Evolutionary conservation across 2,329 filamentous ascomycete genomes (phyloP).

Genomic region (Sporothrix brunneoviolacea): DNA sequence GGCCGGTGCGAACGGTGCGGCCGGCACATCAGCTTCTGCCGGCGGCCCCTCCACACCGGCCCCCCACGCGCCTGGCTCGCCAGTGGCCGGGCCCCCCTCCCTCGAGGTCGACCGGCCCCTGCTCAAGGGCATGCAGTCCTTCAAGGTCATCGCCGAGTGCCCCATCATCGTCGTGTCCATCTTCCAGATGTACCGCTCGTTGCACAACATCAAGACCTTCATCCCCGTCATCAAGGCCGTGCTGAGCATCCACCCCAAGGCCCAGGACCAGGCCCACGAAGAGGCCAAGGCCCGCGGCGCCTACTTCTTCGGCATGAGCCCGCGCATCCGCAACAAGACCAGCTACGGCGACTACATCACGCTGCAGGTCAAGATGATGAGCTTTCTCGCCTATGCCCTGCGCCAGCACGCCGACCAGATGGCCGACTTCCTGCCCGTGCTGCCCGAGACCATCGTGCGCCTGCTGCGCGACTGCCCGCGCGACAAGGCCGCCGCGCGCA

Average conservation of each 20-base stretch:
- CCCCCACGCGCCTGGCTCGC: slow-evolving; percentile 75
- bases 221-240: slow-evolving; percentile 91
- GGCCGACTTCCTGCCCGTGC: slow-evolving; percentile 74
- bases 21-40: slow-evolving; percentile 16
- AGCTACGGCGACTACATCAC: slow-evolving; percentile 98
- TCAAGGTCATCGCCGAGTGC: slow-evolving; percentile 96
- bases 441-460: slow-evolving; percentile 86
- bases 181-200: slow-evolving; percentile 80
- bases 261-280: slow-evolving; percentile 84
- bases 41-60: slow-evolving; percentile 60
- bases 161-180: slow-evolving; percentile 98
- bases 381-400: slow-evolving; percentile 88
- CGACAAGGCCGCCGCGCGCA: slow-evolving; percentile 87
- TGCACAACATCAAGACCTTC: slow-evolving; percentile 82
- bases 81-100: slow-evolving; percentile 73
- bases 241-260: slow-evolving; percentile 79
- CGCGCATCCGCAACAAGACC: slow-evolving; percentile 84
- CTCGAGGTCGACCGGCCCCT: slow-evolving; percentile 77
- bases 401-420: slow-evolving; percentile 82
- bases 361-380: slow-evolving; percentile 98
- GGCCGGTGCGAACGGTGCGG: slow-evolving; percentile 21
- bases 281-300: slow-evolving; percentile 73
- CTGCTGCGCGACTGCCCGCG: slow-evolving; percentile 88
- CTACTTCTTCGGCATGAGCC: slow-evolving; percentile 88
- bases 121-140: slow-evolving; percentile 93